phyloP scores from a whole-genome alignment of 2,329 filamentous ascomycete genomes.

The Mariannaea elegans region DNA sequence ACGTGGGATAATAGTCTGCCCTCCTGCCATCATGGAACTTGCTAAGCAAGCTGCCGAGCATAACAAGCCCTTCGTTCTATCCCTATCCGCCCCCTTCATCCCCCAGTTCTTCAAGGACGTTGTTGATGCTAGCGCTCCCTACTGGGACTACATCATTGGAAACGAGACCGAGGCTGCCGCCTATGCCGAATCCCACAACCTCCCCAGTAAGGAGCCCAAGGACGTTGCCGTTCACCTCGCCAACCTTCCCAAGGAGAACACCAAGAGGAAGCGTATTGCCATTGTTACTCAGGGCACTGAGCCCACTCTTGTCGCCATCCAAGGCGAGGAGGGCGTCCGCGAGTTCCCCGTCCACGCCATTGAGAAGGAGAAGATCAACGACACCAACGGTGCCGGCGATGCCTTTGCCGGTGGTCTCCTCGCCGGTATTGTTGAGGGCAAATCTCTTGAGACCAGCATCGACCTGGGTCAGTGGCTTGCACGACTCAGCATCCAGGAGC shows the following conservation, averaged over 20 bases:
- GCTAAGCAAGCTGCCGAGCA: constrained; percentile 87
- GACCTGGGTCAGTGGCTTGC: constrained; percentile 98
- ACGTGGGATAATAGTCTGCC: constrained; percentile 69
- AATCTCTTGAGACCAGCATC: constrained; percentile 78
- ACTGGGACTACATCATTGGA: constrained; percentile 96
- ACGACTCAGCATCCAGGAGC: constrained; percentile 90
- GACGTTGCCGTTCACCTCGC: constrained; percentile 88
- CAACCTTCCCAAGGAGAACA: constrained; percentile 91
- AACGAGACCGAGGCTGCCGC: constrained; percentile 95
- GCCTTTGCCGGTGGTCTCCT: constrained; percentile 95
- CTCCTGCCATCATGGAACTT: constrained; percentile 87
- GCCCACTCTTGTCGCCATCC: constrained; percentile 84
- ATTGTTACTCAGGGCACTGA: constrained; percentile 96
- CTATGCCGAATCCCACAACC: constrained; percentile 83
- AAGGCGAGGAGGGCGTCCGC: constrained; percentile 74
- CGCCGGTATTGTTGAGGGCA: constrained; percentile 87
- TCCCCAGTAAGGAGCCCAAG: constrained; percentile 79
- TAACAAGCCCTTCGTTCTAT: constrained; percentile 93
- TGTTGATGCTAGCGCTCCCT: constrained; percentile 84
- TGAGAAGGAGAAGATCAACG: constrained; percentile 80
- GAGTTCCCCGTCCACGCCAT: constrained; percentile 86
- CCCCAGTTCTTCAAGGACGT: constrained; percentile 97
- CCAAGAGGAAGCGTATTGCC: constrained; percentile 81
- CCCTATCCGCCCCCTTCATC: constrained; percentile 95
- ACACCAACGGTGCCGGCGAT: constrained; percentile 97